Conservation (phyloP, 2,329 filamentous ascomycete genomes). For the Helotiales sp. region DNA sequence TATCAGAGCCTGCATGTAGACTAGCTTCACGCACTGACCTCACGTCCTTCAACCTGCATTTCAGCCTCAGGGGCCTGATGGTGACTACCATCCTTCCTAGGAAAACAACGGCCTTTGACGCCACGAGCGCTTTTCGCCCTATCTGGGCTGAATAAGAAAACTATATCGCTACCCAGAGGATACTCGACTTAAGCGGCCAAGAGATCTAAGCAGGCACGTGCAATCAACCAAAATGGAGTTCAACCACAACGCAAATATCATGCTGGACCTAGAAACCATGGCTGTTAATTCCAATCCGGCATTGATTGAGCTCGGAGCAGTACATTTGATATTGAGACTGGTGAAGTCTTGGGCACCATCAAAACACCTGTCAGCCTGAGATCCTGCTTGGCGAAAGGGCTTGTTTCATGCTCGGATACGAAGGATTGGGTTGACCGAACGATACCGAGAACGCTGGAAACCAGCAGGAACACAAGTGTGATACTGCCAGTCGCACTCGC, state of each 20-base stretch:
- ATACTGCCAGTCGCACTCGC: slow-evolving; percentile 11
- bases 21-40: too few relatives aligned
- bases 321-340: slow-evolving; percentile 20
- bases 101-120: too few relatives aligned
- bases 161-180: too few relatives aligned
- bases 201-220: too few relatives aligned
- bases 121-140: too few relatives aligned
- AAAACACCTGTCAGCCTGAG: slow-evolving; percentile 14
- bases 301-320: slow-evolving; percentile 18
- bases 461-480: slow-evolving; percentile 5
- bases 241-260: slow-evolving; percentile 20
- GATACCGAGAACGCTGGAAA: slow-evolving; percentile 15
- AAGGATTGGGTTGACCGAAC: slow-evolving; percentile 10
- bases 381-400: slow-evolving; percentile 9
- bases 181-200: too few relatives aligned
- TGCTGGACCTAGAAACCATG: slow-evolving; percentile 24
- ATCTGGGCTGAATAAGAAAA: too few relatives aligned
- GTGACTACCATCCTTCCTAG: too few relatives aligned
- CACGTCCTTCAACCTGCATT: too few relatives aligned
- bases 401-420: not conserved
- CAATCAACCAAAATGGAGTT: too few relatives aligned
- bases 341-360: slow-evolving; percentile 13
- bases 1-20: too few relatives aligned
- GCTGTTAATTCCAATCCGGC: slow-evolving; percentile 13
- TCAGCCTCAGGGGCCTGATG: too few relatives aligned